A percentile compares a stretch with the other conserved stretches of the same genome.
These are phyloP conservation scores for Pisolithus tinctorius DNA, from an alignment of 768 basidiomycete genomes.

Conservation along the genomic window DNA sequence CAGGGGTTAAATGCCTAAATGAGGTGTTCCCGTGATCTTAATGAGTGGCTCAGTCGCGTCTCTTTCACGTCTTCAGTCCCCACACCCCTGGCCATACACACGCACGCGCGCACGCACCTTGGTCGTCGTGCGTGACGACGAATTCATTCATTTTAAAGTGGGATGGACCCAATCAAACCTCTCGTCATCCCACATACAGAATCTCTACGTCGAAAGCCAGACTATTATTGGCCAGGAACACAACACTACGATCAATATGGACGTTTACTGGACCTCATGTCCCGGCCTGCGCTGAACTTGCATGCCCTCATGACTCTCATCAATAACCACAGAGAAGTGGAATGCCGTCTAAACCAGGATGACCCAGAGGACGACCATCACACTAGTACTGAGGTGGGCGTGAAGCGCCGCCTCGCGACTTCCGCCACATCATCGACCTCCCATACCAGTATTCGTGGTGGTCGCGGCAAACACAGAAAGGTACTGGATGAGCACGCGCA, in stretches of 20 bases:
- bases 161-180: too few species aligned
- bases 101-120: too few species aligned
- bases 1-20: too few species aligned
- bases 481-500: neutral
- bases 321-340: neutral
- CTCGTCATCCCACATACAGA: conserved; percentile 18
- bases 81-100: too few species aligned
- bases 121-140: too few species aligned
- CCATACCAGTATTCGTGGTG: neutral
- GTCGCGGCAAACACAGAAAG: conserved; percentile 12
- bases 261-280: conserved; percentile 2
- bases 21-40: too few species aligned
- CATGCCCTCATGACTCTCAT: conserved; percentile 18
- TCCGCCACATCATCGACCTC: neutral
- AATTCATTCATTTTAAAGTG: too few species aligned
- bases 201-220: conserved; percentile 18
- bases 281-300: conserved; percentile 27
- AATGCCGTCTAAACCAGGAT: neutral
- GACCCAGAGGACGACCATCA: neutral
- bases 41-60: too few species aligned
- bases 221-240: conserved; percentile 25
- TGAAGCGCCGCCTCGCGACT: too few species aligned
- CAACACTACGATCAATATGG: neutral
- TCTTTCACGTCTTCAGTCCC: too few species aligned
- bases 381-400: neutral